Evolutionary conservation across 2,329 filamentous ascomycete species (phyloP).

Genomic region (Fusarium chaquense): DNA sequence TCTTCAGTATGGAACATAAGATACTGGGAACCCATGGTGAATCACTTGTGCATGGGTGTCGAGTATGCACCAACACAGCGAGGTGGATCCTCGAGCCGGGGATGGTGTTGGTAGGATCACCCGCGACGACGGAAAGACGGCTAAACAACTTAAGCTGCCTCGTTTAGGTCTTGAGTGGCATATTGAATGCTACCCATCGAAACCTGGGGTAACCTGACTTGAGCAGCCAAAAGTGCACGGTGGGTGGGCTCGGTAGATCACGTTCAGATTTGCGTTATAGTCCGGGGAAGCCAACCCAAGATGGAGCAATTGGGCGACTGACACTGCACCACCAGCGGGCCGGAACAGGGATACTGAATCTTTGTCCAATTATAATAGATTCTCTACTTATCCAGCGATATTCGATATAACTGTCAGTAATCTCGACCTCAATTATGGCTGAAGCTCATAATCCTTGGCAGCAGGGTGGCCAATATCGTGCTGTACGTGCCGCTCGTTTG

Average conservation of each 20-base stretch:
- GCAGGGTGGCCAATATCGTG: conserved; percentile 1
- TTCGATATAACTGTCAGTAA: not conserved
- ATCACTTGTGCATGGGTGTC: conserved; percentile 15
- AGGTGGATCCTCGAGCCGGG: conserved; percentile 35
- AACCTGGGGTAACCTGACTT: conserved; percentile 3
- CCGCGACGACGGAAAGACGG: conserved; percentile 41
- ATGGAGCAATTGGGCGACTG: conserved; percentile 2
- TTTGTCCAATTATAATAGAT: conserved; percentile 9
- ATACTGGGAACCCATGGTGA: not conserved
- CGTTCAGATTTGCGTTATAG: conserved; percentile 8
- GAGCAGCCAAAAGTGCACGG: conserved; percentile 8
- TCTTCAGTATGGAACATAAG: conserved; percentile 23
- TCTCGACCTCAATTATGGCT: conserved; percentile 13
- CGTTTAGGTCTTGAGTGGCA: conserved; percentile 7
- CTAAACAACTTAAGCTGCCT: conserved; percentile 22
- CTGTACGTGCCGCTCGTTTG: conserved; percentile 7
- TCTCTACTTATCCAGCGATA: not conserved
- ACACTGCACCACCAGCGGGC: not conserved
- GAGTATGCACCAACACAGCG: conserved; percentile 32
- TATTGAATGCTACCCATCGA: not conserved
- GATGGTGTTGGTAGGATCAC: conserved; percentile 39
- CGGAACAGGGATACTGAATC: not conserved
- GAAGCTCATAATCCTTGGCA: conserved; percentile 16
- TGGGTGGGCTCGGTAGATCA: conserved; percentile 36
- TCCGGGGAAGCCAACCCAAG: conserved; percentile 8